Evolutionary conservation across 352 stramenopile species (phyloP), one percentile per base, ranked within the genome.

Genomic region (Phytophthora constricta): DNA sequence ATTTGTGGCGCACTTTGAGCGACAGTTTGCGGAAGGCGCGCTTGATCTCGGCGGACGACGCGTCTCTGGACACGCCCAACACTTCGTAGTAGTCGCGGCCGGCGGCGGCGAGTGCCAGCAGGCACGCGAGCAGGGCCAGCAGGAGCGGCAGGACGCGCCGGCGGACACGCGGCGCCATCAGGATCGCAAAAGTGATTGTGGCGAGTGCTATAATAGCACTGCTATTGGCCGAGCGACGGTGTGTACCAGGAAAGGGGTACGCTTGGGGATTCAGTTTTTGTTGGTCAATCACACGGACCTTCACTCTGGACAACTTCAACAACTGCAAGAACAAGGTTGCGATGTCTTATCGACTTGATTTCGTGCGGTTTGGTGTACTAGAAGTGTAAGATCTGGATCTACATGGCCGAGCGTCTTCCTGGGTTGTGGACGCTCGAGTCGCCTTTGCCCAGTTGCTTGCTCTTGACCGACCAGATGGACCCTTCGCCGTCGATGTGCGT

Each of bases 11-110:
- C 49, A 93, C 85, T 76, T 96, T 96, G 58, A 97, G 76, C 55
- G 91, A 96, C 31, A 97, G 74, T 70, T 96, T 96, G 62, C 89
- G 80, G 68, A 97, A 97, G 11, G 86, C 84, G 39, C 82, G 81
- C 68, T 94, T 94, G 72, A 92, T 94, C 58, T 94, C 86, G 26
- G 79, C 72, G 1, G 68, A 71, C 17, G 86, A 91, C 9, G 84
- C 86, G 45, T 90, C 84, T 7, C 84, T 79, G 2, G 72, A 61
- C 17, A 94, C 76, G 25, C 86, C 84, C 53, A 94, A 64, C 37
- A 90, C 72, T 42, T 92, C 81, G 62, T 94, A 94, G 62, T 92
- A 91, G 68, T 94, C 86, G 26, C 70, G 66, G 3, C 66, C 79
- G 9, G 75, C 77, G 22, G 61, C 41, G 22, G 74, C 57, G 19